Evolutionary conservation across 164 flowering plant genomes (phyloP).

Genomic region (Kingdonia uniflora): DNA sequence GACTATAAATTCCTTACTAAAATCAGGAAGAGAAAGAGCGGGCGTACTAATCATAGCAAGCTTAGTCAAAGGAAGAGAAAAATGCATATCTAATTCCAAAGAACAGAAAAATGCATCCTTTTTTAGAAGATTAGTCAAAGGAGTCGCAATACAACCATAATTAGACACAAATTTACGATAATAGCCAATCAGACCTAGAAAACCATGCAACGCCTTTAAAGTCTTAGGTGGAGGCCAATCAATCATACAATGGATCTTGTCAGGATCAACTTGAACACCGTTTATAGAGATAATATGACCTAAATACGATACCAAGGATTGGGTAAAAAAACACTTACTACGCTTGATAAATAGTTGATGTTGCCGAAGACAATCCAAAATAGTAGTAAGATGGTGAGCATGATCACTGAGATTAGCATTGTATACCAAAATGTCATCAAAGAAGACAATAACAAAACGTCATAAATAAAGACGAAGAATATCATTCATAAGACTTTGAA

Average conservation of each 20-base stretch:
- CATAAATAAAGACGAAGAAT: neutral
- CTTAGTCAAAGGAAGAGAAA: neutral
- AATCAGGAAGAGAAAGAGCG: conserved; percentile 5
- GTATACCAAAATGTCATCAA: neutral
- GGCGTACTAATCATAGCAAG: conserved; percentile 1
- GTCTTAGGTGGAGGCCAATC: neutral
- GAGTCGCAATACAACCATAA: neutral
- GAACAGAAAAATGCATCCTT: conserved; percentile 5
- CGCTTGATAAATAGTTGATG: neutral
- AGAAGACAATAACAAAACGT: neutral
- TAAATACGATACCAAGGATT: neutral
- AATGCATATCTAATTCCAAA: neutral
- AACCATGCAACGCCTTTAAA: neutral
- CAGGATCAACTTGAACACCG: neutral
- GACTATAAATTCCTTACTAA: neutral
- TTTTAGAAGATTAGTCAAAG: conserved; percentile 3
- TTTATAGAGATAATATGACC: neutral
- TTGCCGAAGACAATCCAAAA: neutral
- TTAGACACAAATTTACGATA: conserved; percentile 1
- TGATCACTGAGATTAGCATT: neutral
- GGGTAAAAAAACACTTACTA: neutral
- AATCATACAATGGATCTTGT: neutral
- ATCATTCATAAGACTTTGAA: neutral
- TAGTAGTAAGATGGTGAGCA: neutral
- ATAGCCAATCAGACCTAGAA: neutral